phyloP scores from a whole-genome alignment of 2,329 filamentous ascomycete species.

The Byssoonygena ceratinophila region DNA sequence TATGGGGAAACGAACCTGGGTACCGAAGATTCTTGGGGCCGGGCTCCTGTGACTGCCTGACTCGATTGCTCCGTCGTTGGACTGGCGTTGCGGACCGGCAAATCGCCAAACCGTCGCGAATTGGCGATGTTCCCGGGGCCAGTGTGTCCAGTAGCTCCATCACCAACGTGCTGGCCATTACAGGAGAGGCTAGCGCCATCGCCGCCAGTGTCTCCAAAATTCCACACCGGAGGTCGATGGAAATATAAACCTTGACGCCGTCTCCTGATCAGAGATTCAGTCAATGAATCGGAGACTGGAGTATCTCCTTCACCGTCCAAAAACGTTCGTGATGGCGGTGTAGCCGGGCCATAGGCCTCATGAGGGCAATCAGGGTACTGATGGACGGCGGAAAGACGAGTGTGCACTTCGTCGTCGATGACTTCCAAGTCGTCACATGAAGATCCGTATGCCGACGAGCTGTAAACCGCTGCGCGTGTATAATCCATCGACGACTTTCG shows the following conservation, averaged over 20 bases:
- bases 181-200: neutral
- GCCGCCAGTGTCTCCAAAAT: neutral
- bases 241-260: conserved; percentile 27
- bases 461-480: neutral
- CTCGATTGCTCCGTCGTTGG: neutral
- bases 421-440: neutral
- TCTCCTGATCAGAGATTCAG: conserved; percentile 20
- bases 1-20: neutral
- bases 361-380: neutral
- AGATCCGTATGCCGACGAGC: neutral
- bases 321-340: conserved; percentile 10
- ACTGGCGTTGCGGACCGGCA: neutral
- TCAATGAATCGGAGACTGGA: conserved; percentile 15
- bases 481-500: neutral
- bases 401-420: neutral
- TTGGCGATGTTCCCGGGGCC: neutral
- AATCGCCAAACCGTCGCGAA: neutral
- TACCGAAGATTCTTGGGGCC: neutral
- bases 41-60: neutral
- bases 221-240: conserved; percentile 25
- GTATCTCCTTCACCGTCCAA: conserved; percentile 13
- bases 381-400: neutral
- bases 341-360: neutral
- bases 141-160: neutral
- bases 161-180: neutral